phyloP scores from a whole-genome alignment of 768 basidiomycete genomes.

The Pleurotus cornucopiae region DNA sequence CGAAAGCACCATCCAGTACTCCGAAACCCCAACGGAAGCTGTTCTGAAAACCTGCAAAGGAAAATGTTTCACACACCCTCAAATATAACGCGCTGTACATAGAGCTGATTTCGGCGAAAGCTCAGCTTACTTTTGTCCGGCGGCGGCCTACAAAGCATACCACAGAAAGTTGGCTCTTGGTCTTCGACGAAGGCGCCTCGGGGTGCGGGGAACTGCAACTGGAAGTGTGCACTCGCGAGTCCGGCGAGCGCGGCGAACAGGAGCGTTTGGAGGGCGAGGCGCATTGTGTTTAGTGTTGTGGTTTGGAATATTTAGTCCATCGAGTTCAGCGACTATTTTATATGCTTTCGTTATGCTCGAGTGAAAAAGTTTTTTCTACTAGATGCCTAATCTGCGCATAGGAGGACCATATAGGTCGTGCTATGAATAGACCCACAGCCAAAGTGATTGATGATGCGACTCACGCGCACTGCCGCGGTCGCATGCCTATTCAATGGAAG shows the following conservation, averaged over 20 bases:
- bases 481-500: no score
- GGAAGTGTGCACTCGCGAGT: slow-evolving; percentile 69
- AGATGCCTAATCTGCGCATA: neutral
- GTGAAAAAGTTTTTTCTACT: slow-evolving; percentile 23
- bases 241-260: slow-evolving; percentile 34
- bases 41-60: no score
- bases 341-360: neutral
- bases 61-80: no score
- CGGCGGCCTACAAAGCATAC: slow-evolving; percentile 28
- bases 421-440: neutral
- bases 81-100: no score
- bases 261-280: slow-evolving; percentile 23
- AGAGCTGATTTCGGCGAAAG: no score
- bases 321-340: neutral
- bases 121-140: no score
- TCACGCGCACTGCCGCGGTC: no score
- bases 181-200: slow-evolving; percentile 65
- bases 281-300: slow-evolving; percentile 22
- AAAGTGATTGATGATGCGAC: no score
- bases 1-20: no score
- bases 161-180: slow-evolving; percentile 62
- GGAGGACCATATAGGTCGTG: neutral
- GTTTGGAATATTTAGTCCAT: slow-evolving; percentile 1
- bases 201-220: slow-evolving; percentile 69
- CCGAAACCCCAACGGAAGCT: no score